These are phyloP conservation scores for Penicilliopsis zonata DNA, from an alignment of 495 filamentous ascomycete genomes.

Conservation along the genomic window DNA sequence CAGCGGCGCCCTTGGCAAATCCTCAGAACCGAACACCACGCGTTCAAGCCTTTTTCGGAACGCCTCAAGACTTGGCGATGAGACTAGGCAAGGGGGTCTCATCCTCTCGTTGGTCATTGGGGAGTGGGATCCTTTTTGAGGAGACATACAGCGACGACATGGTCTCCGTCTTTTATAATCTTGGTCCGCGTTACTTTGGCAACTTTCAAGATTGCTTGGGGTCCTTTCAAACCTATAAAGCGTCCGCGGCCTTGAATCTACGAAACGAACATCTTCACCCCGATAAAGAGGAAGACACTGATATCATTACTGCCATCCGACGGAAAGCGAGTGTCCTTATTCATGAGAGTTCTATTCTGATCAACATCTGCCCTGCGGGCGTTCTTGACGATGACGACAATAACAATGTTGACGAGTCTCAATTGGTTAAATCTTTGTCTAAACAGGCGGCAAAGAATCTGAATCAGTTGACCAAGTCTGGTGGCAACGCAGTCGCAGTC, in stretches of 20 bases:
- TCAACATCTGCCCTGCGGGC: slow-evolving; percentile 70
- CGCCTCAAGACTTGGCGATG: slow-evolving; percentile 79
- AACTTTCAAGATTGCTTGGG: slow-evolving; percentile 95
- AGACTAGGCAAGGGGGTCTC: slow-evolving; percentile 67
- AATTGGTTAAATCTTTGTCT: slow-evolving; percentile 65
- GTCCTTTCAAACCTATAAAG: slow-evolving; percentile 91
- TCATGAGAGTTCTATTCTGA: slow-evolving; percentile 68
- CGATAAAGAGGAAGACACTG: slow-evolving; percentile 82
- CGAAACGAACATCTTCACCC: slow-evolving; percentile 87
- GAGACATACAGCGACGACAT: slow-evolving; percentile 86
- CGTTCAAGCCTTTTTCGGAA: slow-evolving; percentile 88
- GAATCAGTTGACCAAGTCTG: slow-evolving; percentile 56
- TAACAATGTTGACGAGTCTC: slow-evolving; percentile 56
- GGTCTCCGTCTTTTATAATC: slow-evolving; percentile 76
- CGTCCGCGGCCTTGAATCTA: slow-evolving; percentile 82
- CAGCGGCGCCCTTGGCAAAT: slow-evolving; percentile 43
- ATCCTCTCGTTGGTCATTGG: slow-evolving; percentile 73
- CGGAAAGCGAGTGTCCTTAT: slow-evolving; percentile 69
- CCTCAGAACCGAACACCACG: slow-evolving; percentile 44
- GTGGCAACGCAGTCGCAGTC: slow-evolving; percentile 67
- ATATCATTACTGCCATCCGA: slow-evolving; percentile 79
- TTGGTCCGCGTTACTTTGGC: slow-evolving; percentile 82
- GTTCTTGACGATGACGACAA: slow-evolving; percentile 66
- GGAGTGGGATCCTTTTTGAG: slow-evolving; percentile 76
- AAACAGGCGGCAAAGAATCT: slow-evolving; percentile 60